Conservation (phyloP, 1,139 yeast genomes). For the Blastobotrys elegans region DNA sequence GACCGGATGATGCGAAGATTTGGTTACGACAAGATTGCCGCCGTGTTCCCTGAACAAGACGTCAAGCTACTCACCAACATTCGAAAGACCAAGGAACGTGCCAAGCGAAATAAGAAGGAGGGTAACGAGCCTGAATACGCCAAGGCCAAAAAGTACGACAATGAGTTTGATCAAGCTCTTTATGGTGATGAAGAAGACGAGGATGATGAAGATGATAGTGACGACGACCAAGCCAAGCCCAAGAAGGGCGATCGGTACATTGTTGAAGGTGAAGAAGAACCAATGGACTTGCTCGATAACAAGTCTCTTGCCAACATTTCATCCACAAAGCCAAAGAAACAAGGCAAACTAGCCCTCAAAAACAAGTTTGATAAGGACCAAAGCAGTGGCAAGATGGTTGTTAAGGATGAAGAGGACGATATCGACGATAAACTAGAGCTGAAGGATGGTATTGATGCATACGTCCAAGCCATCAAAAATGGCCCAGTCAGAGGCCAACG, state of each 20-base stretch:
- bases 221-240: constrained; percentile 34
- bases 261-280: constrained; percentile 73
- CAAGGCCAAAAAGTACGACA: constrained; percentile 46
- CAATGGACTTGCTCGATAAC: constrained; percentile 83
- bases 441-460: constrained; percentile 64
- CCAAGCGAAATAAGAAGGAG: constrained; percentile 60
- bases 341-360: constrained; percentile 36
- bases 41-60: constrained; percentile 85
- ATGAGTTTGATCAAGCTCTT: constrained; percentile 82
- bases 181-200: constrained; percentile 41
- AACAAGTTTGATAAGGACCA: constrained; percentile 49
- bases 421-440: constrained; percentile 48
- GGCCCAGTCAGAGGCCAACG: constrained; percentile 93
- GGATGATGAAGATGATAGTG: constrained; percentile 38
- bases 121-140: constrained; percentile 18
- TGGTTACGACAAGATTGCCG: constrained; percentile 76
- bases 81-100: constrained; percentile 78
- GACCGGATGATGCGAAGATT: constrained; percentile 88
- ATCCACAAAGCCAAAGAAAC: constrained; percentile 63
- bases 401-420: constrained; percentile 32
- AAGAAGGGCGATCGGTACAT: constrained; percentile 49
- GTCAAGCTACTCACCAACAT: constrained; percentile 76
- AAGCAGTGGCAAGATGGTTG: constrained; percentile 33
- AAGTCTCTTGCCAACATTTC: constrained; percentile 82
- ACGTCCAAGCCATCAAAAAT: constrained; percentile 85